Conservation (phyloP, 169 alveolate genomes). For the Pseudocohnilembus persalinus region DNA sequence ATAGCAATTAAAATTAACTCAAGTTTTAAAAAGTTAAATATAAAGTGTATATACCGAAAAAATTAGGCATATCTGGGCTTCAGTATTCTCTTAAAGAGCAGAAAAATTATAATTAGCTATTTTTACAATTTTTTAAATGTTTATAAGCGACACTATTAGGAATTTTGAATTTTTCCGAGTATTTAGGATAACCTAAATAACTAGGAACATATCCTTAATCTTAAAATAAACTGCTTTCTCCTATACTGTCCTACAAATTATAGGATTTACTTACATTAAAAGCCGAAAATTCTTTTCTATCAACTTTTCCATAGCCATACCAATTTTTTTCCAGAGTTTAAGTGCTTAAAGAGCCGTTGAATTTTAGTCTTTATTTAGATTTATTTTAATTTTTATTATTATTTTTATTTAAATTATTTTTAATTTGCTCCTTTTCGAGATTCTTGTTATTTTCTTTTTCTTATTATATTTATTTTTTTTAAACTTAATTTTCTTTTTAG, state of each 20-base stretch:
- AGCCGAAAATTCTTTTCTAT: no score
- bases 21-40: no score
- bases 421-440: background rate
- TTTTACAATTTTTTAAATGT: background rate
- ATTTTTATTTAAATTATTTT: no score
- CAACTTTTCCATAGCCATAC: background rate
- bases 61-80: no score
- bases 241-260: background rate
- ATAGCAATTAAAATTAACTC: no score
- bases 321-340: background rate
- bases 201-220: background rate
- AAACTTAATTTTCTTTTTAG: background rate
- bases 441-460: background rate
- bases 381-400: no score
- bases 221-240: background rate
- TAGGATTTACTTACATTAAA: background rate
- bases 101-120: background rate
- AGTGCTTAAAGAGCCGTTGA: background rate
- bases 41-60: no score
- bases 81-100: background rate
- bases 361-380: no score
- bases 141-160: background rate
- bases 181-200: background rate
- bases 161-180: background rate
- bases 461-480: no score